A percentile compares a stretch with the other conserved stretches of the same genome.
Conservation (phyloP, 345 rosid genomes). For the Cardamine occulta region DNA sequence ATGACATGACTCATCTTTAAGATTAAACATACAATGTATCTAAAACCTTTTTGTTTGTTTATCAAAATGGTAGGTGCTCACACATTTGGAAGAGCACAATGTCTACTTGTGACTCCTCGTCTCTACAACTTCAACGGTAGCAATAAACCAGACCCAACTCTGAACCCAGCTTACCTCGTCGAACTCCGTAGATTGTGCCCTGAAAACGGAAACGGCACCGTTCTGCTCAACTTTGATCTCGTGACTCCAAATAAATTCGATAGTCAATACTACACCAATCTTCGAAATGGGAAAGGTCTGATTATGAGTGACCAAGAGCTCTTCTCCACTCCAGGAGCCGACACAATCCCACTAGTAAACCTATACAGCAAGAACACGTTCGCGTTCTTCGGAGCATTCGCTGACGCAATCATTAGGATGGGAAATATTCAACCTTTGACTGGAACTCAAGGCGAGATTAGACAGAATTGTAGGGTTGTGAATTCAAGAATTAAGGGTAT, state of each 20-base stretch:
- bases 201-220: constrained; percentile 51
- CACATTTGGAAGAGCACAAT: constrained; percentile 68
- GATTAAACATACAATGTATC: background rate
- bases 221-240: constrained; percentile 50
- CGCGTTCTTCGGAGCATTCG: constrained; percentile 54
- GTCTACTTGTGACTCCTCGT: constrained; percentile 45
- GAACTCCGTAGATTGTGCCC: constrained; percentile 53
- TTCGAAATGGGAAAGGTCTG: constrained; percentile 36
- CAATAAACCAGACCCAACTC: constrained; percentile 53
- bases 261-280: constrained; percentile 55
- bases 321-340: constrained; percentile 43
- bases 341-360: constrained; percentile 39
- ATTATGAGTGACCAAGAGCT: constrained; percentile 45
- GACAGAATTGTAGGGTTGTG: constrained; percentile 50
- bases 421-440: constrained; percentile 53
- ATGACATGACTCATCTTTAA: background rate
- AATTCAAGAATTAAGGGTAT: constrained; percentile 25
- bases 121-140: constrained; percentile 54
- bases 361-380: constrained; percentile 32
- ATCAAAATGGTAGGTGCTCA: constrained; percentile 57
- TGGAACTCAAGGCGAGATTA: constrained; percentile 52
- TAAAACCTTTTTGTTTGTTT: background rate
- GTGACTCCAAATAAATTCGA: constrained; percentile 57
- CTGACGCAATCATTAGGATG: constrained; percentile 56
- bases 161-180: constrained; percentile 47